Evolutionary conservation across 805 yeast genomes (phyloP).

Genomic region (Brettanomyces nanus): DNA sequence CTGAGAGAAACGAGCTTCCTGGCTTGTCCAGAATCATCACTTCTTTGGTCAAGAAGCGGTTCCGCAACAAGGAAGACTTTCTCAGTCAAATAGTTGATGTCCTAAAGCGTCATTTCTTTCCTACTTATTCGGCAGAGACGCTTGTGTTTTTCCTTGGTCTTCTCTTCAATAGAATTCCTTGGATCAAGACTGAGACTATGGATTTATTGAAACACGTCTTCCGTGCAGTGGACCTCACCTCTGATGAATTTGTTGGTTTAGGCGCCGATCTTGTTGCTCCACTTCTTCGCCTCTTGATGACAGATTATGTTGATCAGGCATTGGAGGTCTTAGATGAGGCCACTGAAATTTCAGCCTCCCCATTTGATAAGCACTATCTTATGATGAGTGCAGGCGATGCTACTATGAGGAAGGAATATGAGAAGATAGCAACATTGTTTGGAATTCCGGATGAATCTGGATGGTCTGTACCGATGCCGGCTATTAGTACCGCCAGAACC

Average conservation of each 20-base stretch:
- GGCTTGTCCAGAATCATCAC: conserved; percentile 60
- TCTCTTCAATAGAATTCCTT: conserved; percentile 62
- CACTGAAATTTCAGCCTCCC: conserved; percentile 77
- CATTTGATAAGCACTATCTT: conserved; percentile 83
- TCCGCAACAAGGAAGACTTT: conserved; percentile 88
- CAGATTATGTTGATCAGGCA: conserved; percentile 85
- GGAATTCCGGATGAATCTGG: conserved; percentile 95
- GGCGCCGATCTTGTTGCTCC: conserved; percentile 97
- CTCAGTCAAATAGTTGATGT: conserved; percentile 70
- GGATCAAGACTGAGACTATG: conserved; percentile 80
- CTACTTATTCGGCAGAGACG: conserved; percentile 63
- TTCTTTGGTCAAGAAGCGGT: conserved; percentile 69
- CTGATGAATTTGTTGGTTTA: conserved; percentile 75
- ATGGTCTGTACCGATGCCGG: conserved; percentile 97
- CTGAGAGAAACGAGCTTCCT: conserved; percentile 44
- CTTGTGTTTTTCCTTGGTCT: conserved; percentile 72
- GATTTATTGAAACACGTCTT: conserved; percentile 64
- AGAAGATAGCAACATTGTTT: conserved; percentile 78
- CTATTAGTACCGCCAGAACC: conserved; percentile 79
- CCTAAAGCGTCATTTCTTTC: conserved; percentile 62
- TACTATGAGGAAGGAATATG: conserved; percentile 71
- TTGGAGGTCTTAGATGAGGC: conserved; percentile 85
- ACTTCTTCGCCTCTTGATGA: conserved; percentile 63
- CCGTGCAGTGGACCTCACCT: conserved; percentile 66
- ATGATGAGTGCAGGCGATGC: conserved; percentile 86